Base-by-base conservation (phyloP, 1,284 basidiomycete species). In the Taiwanofungus camphoratus region DNA sequence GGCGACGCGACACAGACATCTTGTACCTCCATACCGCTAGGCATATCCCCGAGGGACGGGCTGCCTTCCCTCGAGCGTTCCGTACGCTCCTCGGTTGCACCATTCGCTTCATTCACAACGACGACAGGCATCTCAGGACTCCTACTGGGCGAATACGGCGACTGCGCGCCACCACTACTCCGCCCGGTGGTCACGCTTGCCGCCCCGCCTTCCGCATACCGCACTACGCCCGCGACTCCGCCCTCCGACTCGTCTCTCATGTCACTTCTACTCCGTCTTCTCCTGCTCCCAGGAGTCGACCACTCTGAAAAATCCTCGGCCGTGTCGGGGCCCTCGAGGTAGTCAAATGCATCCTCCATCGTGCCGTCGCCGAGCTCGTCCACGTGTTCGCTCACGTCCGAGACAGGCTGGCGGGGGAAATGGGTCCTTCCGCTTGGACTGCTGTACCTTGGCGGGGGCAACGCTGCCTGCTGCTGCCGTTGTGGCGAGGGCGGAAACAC, bases 271-370 rank as follows among this genome's bases (percentile, higher is more conserved):
- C 39, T 42, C 36, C 42, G 51, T 13, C 46, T 46, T 29, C 49
- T 45, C 19, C 52, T 39, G 4, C 42, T 37, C 4, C 42, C 33
- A 18, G 53, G 53, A 8, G 49, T 35, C 15, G 48, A 39, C 36
- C 50, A 37, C 29, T 52, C 48, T 36, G 52, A 47, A 47, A 66
- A 69, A 45, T 70, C 68, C 41, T 68, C 68, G 6, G 69, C 71
- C 9, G 78, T 62, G 53, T 79, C 74, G 13, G 76, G 73, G 1
- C 76, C 77, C 22, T 68, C 74, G 55, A 82, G 81, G 59, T 81
- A 79, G 53, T 84, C 81, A 48, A 75, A 76, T 4, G 73, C 74
- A 44, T 79, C 77, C 47, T 71, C 74, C 39, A 74, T 66, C 33
- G 68, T 67, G 18, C 57, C 57, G 27, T 67, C 65, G 13, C 61